Evolutionary conservation across 495 filamentous ascomycete species (phyloP), one percentile per base, ranked within the genome.

Genomic region (Haplographium delicatum): DNA sequence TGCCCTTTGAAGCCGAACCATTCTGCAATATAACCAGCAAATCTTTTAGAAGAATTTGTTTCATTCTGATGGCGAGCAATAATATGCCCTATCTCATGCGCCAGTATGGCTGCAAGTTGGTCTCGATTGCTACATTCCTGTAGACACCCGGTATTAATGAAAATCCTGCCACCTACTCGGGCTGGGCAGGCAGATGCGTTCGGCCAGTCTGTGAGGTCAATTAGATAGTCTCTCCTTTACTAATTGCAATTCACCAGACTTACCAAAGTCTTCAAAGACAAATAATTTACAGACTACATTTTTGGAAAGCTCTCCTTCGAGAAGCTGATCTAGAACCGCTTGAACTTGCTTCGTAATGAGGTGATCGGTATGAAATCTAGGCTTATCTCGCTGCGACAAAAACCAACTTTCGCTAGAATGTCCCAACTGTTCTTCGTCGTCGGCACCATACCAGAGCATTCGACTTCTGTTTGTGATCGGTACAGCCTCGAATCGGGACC

Each of bases 391-490:
- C 25, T 50, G 35, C 5, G 11, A 10, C 15, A 38, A n/a, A n/a
- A 52, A 13, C 50, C 40, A 45, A 4, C 22, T 20, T 24, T 43
- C 26, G 15, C 16, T 23, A 5, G 30, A 10, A n/a, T 37, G 31
- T 10, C 50, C 40, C 20, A 33, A 4, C 16, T 39, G 24, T 27
- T 40, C 50, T 5, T 45, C 42, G 15, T 34, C 11, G 6, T 45
- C 24, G 9, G 16, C 23, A n/a, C 31, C 33, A 24, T 8, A 22
- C 50, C 41, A 52, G 2, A 52, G n/a, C 9, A 52, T 16, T 26
- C 42, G 40, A 18, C 37, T 25, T 24, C 42, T 16, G 24, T 52
- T 52, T 7, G 50, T 52, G n/a, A 52, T 24, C 13, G 50, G 50
- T 8, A 52, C 42, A 8, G 26, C 37, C 6, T 35, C 22, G n/a